Percentiles rank a stretch among this genome's conserved stretches.
These are phyloP conservation scores for Diplodia seriata DNA, from an alignment of 2,329 filamentous ascomycete genomes.

Conservation along the genomic window DNA sequence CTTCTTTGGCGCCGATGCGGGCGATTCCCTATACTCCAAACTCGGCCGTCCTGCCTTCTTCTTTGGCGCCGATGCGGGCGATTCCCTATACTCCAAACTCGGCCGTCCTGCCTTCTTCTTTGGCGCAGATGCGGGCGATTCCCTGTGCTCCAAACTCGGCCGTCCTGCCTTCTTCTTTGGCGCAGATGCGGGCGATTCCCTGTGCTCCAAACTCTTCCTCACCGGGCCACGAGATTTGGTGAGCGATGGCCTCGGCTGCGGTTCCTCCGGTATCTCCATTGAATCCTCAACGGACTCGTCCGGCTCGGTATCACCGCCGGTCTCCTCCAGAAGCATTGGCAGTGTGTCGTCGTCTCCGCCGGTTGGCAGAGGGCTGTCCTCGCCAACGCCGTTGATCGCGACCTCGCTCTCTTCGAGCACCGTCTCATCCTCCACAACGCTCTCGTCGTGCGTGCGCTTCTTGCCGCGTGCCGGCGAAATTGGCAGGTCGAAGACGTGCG, in stretches of 20 bases:
- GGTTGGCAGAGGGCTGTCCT: constrained; percentile 42
- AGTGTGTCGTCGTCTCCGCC: constrained; percentile 44
- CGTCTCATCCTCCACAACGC: constrained; percentile 44
- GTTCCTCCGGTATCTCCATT: constrained; percentile 36
- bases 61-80: constrained; percentile 28
- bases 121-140: constrained; percentile 28
- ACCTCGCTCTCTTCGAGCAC: constrained; percentile 40
- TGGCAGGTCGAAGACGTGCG: constrained; percentile 45
- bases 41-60: constrained; percentile 31
- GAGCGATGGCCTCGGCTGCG: constrained; percentile 36
- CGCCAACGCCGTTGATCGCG: constrained; percentile 36
- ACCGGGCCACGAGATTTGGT: constrained; percentile 33
- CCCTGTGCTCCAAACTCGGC: no score
- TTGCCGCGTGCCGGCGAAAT: constrained; percentile 41
- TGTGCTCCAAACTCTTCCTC: constrained; percentile 40
- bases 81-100: no score
- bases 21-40: constrained; percentile 40
- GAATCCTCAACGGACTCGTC: constrained; percentile 34
- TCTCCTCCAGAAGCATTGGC: constrained; percentile 34
- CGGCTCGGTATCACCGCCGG: constrained; percentile 41
- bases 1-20: constrained; percentile 21
- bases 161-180: constrained; percentile 22
- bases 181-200: constrained; percentile 34
- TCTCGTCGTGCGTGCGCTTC: constrained; percentile 44
- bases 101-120: constrained; percentile 24